Percentiles rank a stretch among this genome's conserved stretches.
These are phyloP conservation scores for Dispira parvispora DNA, from an alignment of 192 early-diverging fungal genomes.

Conservation along the genomic window DNA sequence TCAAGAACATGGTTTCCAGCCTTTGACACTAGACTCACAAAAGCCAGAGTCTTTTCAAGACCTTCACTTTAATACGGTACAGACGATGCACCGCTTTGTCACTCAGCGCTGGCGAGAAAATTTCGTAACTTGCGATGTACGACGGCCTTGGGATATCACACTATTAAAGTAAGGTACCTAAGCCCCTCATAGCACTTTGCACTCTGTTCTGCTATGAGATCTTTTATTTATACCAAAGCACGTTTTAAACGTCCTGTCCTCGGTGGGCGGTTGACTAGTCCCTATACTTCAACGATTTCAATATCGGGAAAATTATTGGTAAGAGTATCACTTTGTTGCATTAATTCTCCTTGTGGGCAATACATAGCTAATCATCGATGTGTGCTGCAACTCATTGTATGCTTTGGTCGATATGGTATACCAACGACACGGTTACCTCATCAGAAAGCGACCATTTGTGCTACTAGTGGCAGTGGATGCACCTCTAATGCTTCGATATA, in stretches of 20 bases:
- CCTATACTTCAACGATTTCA: no score
- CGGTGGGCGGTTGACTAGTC: no score
- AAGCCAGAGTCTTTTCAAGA: neutral
- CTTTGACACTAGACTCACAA: neutral
- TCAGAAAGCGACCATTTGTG: slow-evolving; percentile 63
- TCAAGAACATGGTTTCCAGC: neutral
- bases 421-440: neutral
- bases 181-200: no score
- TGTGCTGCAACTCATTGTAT: no score
- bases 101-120: slow-evolving; percentile 58
- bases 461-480: slow-evolving; percentile 74
- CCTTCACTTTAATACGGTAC: slow-evolving; percentile 31
- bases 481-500: slow-evolving; percentile 50
- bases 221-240: no score
- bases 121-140: slow-evolving; percentile 54
- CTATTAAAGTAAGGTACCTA: slow-evolving; percentile 23
- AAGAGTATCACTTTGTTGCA: no score
- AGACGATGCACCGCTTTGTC: slow-evolving; percentile 44
- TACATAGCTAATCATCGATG: no score
- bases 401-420: neutral
- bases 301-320: no score
- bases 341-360: no score
- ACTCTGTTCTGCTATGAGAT: no score
- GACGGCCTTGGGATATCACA: slow-evolving; percentile 33
- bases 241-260: no score